Percentiles rank a stretch among this genome's conserved stretches.
Conservation (phyloP, 83 land plant species). For the Thuja plicata region DNA sequence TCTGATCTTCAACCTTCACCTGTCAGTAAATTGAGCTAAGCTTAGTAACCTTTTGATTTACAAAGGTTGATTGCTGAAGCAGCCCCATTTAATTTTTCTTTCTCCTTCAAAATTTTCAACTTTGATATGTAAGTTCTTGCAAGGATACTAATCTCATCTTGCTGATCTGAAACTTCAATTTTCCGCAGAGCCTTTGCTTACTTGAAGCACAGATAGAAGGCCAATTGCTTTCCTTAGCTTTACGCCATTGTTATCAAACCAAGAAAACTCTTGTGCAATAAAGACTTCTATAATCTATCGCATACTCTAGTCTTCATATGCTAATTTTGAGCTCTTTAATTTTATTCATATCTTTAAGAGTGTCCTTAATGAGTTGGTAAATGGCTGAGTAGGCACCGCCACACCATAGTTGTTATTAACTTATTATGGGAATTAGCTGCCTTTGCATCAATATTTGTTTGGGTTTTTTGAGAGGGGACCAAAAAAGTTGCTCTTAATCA, state of each 20-base stretch:
- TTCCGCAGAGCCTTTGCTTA: not conserved
- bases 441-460: too few relatives aligned
- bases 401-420: too few relatives aligned
- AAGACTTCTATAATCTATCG: not conserved
- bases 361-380: too few relatives aligned
- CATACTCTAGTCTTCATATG: not conserved
- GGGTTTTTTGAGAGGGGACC: too few relatives aligned
- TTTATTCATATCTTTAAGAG: too few relatives aligned
- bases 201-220: not conserved
- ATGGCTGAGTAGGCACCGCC: too few relatives aligned
- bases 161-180: not conserved
- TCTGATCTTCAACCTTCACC: too few relatives aligned
- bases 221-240: not conserved
- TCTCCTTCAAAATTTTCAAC: not conserved
- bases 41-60: not conserved
- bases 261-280: not conserved
- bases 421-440: too few relatives aligned
- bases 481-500: too few relatives aligned
- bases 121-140: not conserved
- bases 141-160: not conserved
- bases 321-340: not conserved
- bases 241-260: not conserved
- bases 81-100: too few relatives aligned
- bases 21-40: too few relatives aligned
- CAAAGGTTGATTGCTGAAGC: not conserved